A percentile compares a stretch with the other conserved stretches of the same genome.
These are phyloP conservation scores for Trypanosoma platydactyli DNA, from an alignment of 208 protist species.

Conservation along the genomic window DNA sequence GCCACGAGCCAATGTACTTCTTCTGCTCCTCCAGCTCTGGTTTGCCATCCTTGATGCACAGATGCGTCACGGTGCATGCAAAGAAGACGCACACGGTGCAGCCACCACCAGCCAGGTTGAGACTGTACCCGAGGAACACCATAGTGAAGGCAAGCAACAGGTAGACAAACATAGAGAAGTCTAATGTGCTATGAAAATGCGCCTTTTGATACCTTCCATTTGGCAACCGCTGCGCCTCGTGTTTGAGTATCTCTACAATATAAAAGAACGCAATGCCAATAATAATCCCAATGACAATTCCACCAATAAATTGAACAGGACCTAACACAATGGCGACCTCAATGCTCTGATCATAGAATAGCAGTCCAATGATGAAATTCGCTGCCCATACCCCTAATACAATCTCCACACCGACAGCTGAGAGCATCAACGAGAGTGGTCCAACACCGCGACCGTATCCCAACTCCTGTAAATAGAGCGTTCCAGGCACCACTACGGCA, in stretches of 20 bases:
- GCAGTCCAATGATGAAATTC: constrained; percentile 77
- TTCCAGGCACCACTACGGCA: constrained; percentile 72
- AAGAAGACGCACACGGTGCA: constrained; percentile 78
- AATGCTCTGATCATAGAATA: constrained; percentile 63
- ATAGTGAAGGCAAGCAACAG: constrained; percentile 47
- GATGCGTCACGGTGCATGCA: constrained; percentile 66
- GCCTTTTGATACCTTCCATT: constrained; percentile 57
- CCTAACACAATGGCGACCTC: constrained; percentile 55
- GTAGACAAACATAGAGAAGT: constrained; percentile 63
- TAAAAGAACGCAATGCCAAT: constrained; percentile 67
- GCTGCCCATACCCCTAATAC: constrained; percentile 73
- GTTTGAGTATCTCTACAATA: constrained; percentile 72
- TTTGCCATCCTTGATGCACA: constrained; percentile 51
- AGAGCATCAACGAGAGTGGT: constrained; percentile 70
- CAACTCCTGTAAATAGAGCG: constrained; percentile 69
- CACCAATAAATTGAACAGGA: constrained; percentile 74
- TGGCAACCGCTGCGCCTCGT: constrained; percentile 64
- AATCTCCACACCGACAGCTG: constrained; percentile 71
- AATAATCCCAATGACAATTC: constrained; percentile 51
- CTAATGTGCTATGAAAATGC: constrained; percentile 58
- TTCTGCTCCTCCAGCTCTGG: constrained; percentile 64
- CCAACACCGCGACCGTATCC: constrained; percentile 64
- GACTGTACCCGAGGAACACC: constrained; percentile 67
- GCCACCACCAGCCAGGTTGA: constrained; percentile 65
- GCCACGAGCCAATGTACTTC: constrained; percentile 58